Base-by-base conservation (phyloP, 441 rosid genomes). In the Adansonia madagascariensis region DNA sequence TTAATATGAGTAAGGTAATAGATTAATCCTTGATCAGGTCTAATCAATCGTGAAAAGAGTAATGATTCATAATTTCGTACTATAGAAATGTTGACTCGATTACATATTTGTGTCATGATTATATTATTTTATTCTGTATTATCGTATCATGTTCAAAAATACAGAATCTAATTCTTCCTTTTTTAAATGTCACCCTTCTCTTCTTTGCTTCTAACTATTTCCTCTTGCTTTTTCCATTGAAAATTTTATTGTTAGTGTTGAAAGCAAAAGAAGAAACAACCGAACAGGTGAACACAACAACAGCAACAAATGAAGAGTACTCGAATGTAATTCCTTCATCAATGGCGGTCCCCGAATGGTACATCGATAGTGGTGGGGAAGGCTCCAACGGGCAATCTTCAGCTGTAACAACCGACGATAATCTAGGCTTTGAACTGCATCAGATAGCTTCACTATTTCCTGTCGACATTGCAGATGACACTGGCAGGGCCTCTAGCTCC, bases 401-500 rank as follows among this genome's bases (percentile, higher is more conserved):
- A 24, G 89, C 79, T 2, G 80, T 86, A 24, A 84, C 90, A n/a
- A 24, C 27, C 27, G 91, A 90, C 20, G 95, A 89, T 14, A 85
- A 87, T 75, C 80, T 84, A 27, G 93, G 87, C 27, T 85, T 86
- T 63, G 90, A 92, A n/a, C 82, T 89, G 89, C 92, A 88, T 72
- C 97, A 91, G 2, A 64, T 90, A n/a, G 92, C 89, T 70, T 91
- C 91, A 11, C 31, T 90, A 27, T 84, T 90, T 55, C 89, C 89
- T 0, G 76, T 60, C 10, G 88, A 82, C 66, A 73, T 88, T 27
- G 75, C 83, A 52, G 86, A 82, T 1, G 84, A 83, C 56, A 81
- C 81, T 22, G 84, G 80, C 47, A 86, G 78, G 70, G 76, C 55
- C 57, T 77, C 77, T 39, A 82, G 78, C 15, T 71, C 86, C 43